Base-by-base conservation (phyloP, 129 eudicot species). In the Chrysanthemum seticuspe region DNA sequence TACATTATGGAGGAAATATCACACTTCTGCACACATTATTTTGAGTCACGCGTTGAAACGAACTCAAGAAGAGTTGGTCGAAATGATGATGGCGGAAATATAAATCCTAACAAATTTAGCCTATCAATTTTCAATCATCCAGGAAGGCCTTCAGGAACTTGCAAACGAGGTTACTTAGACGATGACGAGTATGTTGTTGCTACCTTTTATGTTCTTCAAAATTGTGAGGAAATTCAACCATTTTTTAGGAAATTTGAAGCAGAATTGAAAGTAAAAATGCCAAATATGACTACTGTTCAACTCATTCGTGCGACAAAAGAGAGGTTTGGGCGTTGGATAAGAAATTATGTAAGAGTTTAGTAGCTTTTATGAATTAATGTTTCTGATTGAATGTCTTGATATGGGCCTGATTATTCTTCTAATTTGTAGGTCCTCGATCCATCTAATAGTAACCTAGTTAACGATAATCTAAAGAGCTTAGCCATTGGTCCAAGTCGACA, bases 161-260 rank as follows among this genome's bases (percentile, higher is more conserved):
- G 57, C 5, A 47, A 47, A 67, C 59, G 40, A 3, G 11, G 72
- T 67, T 50, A 12, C 57, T 67, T 67, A 12, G 31, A 16, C 10
- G 72, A 67, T 50, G 31, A 45, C 10, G 72, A 67, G 44, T 67
- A 12, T 2, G 16, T 0, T 6, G 40, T 50, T 45, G 36, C 59
- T 1, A 47, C 27, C 44, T 10, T 67, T 11, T 67, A 67, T 48
- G 72, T 67, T 29, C 71, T 66, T 18, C 71, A 36, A 1, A 27
- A 27, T 27, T 27, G 31, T 27, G 31, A 27, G 34, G 34, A 29
- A 29, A 29, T 29, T 29, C 54, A 40, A 44, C 52, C 52, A 15
- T 66, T 15, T 66, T 44, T 29, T 18, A 48, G 72, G 72, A 67
- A 1, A 3, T 67, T 67, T 67, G 72, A 67, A 47, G 72, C 57